Base-by-base conservation (phyloP, 1,284 basidiomycete genomes). In the Cutaneotrichosporon dermatis region DNA sequence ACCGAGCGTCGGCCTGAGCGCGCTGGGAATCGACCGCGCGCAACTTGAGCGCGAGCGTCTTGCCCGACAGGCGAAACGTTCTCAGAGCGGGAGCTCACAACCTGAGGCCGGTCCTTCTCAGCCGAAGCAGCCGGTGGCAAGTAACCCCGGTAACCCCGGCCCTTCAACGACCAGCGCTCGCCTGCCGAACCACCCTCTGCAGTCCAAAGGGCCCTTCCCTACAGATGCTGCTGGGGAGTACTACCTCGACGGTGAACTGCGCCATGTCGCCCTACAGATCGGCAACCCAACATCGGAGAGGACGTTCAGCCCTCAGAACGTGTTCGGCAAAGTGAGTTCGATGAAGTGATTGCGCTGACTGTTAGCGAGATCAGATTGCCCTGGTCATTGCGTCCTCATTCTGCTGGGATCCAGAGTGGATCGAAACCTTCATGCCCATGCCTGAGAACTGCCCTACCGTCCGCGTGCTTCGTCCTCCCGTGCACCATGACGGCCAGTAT, bases 211-310 rank as follows among this genome's bases (percentile, higher is more conserved):
- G 1, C 60, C 70, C 1, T 69, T 72, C 34, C 71, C 72, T 3
- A 52, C 49, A 6, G 75, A 76, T 60, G 70, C 71, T 1, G 75
- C 71, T 0, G 75, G 75, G 2, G 72, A 76, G 51, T 75, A 73
- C 55, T 76, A 70, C 55, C 68, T 67, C 1, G 66, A 74, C 35
- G 75, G 75, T 1, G 75, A 76, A 55, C 53, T 76, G 4, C 62
- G 75, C 3, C 72, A 76, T 53, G 63, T 63, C 33, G 46, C 51
- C 40, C 58, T 74, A 42, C 60, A 53, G 5, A 67, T 74, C 11
- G 75, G 70, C 0, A 40, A 51, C 0, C 51, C 61, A 1, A 58
- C 63, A 2, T 40, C 42, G 2, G 69, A 67, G 4, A 64, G 48
- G 5, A 71, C 69, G 0, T 76, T 75, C 37, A 62, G 59, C 5